Percentiles rank a stretch among this genome's conserved stretches.
Evolutionary conservation across 768 basidiomycete genomes (phyloP).

Genomic region (Boletus reticulatus): DNA sequence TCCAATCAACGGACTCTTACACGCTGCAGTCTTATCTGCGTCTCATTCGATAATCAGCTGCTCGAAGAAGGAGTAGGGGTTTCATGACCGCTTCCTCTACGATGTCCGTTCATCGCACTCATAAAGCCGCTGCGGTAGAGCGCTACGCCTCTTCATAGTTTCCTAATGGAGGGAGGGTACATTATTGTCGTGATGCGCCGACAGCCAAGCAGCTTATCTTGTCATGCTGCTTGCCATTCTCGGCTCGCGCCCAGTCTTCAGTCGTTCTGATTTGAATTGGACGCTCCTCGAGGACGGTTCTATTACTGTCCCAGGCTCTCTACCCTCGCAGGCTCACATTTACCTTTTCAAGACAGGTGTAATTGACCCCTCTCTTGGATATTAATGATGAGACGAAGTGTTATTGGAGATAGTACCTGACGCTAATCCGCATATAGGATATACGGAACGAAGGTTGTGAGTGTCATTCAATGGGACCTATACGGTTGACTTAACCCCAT

Average conservation of each 20-base stretch:
- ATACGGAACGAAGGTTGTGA: slow-evolving; percentile 51
- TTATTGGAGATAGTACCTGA: not conserved
- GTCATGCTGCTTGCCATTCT: slow-evolving; percentile 9
- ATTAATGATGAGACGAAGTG: slow-evolving; percentile 48
- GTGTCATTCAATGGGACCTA: slow-evolving; percentile 58
- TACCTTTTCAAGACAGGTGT: slow-evolving; percentile 51
- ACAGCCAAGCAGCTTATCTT: not conserved
- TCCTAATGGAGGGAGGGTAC: not conserved
- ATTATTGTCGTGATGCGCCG: slow-evolving; percentile 6
- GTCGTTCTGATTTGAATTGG: slow-evolving; percentile 49
- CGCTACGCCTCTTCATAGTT: not conserved
- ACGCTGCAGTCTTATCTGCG: not conserved
- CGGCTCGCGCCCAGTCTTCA: slow-evolving; percentile 32
- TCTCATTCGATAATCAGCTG: not conserved
- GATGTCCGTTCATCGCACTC: not conserved
- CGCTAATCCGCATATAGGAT: slow-evolving; percentile 34
- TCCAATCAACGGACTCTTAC: not conserved
- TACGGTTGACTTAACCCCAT: slow-evolving; percentile 49
- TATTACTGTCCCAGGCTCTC: slow-evolving; percentile 48
- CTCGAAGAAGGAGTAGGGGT: not conserved
- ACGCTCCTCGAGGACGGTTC: slow-evolving; percentile 51
- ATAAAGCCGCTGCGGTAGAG: not conserved
- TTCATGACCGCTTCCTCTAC: slow-evolving; percentile 3
- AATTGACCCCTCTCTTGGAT: slow-evolving; percentile 50
- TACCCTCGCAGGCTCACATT: slow-evolving; percentile 54